These are phyloP conservation scores for Colletotrichum melonis DNA, from an alignment of 2,329 filamentous ascomycete genomes.

Conservation along the genomic window DNA sequence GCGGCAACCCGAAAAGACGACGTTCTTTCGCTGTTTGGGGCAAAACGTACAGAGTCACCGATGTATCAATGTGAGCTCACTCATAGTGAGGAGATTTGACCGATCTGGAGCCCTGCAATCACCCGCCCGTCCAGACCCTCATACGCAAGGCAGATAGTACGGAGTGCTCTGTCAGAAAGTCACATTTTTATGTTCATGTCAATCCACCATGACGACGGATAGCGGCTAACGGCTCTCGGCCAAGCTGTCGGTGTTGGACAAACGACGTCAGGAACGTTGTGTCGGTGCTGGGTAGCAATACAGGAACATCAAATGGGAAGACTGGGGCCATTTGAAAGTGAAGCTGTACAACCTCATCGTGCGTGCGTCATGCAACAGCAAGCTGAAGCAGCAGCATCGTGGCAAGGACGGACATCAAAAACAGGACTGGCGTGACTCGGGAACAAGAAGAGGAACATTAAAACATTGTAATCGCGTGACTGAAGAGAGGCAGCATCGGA, in stretches of 20 bases:
- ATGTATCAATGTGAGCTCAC: background rate
- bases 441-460: background rate
- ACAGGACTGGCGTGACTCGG: background rate
- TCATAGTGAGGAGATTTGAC: background rate
- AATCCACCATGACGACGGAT: slow-evolving; percentile 14
- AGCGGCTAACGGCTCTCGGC: slow-evolving; percentile 22
- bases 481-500: background rate
- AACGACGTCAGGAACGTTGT: slow-evolving; percentile 29
- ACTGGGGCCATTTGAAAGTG: slow-evolving; percentile 11
- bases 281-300: slow-evolving; percentile 27
- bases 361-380: slow-evolving; percentile 24
- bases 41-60: background rate
- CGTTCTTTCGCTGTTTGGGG: no score
- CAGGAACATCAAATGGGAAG: background rate
- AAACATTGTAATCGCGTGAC: background rate
- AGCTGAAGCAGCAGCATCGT: background rate
- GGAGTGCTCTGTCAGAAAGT: background rate
- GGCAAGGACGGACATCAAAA: background rate
- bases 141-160: background rate
- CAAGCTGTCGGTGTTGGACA: slow-evolving; percentile 19
- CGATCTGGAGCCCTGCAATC: slow-evolving; percentile 10
- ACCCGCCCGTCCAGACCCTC: background rate
- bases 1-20: background rate
- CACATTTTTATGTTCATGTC: background rate
- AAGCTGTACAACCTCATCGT: slow-evolving; percentile 35